These are phyloP conservation scores for Wickerhamiella bombiphila DNA, from an alignment of 805 yeast species.

Conservation along the genomic window DNA sequence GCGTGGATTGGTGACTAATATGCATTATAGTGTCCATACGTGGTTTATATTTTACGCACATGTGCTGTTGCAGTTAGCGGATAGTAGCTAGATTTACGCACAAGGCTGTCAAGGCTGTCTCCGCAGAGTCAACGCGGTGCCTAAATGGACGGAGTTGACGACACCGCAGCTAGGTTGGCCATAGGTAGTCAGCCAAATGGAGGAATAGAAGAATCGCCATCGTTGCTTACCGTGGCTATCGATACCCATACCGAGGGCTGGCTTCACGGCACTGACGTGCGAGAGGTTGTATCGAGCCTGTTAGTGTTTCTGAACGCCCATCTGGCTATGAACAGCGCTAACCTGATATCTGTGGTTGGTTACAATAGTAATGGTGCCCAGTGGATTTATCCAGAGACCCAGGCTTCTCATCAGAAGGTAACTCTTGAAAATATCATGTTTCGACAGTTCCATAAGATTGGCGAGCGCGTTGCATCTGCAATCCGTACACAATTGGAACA, in stretches of 20 bases:
- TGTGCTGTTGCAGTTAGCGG: no score
- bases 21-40: no score
- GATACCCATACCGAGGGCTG: constrained; percentile 67
- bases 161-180: constrained; percentile 20
- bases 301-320: constrained; percentile 78
- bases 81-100: no score
- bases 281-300: constrained; percentile 48
- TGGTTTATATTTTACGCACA: no score
- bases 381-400: constrained; percentile 46
- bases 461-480: constrained; percentile 52
- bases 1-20: no score
- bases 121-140: no score
- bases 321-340: constrained; percentile 67
- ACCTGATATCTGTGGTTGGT: constrained; percentile 68
- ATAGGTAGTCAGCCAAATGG: constrained; percentile 4
- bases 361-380: constrained; percentile 57
- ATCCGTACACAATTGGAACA: constrained; percentile 34
- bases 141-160: constrained; percentile 26
- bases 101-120: no score
- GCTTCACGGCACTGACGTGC: constrained; percentile 33
- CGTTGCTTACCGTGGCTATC: constrained; percentile 59
- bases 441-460: constrained; percentile 67
- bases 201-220: constrained; percentile 52
- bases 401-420: not conserved
- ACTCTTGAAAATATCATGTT: constrained; percentile 38